Evolutionary conservation across 495 filamentous ascomycete species (phyloP), one percentile per base, ranked within the genome.

Genomic region (Thermochaetoides thermophila): DNA sequence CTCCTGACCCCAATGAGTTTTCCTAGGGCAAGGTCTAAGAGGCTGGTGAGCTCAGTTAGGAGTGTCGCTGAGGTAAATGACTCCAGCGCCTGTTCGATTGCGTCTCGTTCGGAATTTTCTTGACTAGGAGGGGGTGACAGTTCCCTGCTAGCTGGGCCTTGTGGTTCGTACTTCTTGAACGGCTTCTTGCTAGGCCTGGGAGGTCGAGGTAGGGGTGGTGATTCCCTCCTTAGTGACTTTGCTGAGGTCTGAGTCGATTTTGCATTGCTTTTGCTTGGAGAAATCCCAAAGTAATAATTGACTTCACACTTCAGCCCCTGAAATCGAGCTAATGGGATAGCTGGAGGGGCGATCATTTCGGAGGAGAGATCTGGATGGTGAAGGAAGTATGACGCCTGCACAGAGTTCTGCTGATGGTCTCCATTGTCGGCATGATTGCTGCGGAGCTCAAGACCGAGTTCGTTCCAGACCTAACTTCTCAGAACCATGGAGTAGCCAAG

Each of bases 11-110:
- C 58, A 11, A 58, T 38, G 5, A 50, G 48, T 35, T 46, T 45
- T 1, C 43, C 37, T 38, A 64, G 38, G 3, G 51, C 57, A 23
- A 45, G 39, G 22, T 61, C 47, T n/a, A 58, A 34, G 7, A 63
- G 32, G 10, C 15, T 13, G 3, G 42, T 27, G 44, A 52, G 49
- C 14, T 42, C 52, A 23, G n/a, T n/a, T n/a, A n/a, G n/a, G n/a
- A n/a, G n/a, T n/a, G n/a, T n/a, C n/a, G n/a, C n/a, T n/a, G n/a
- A n/a, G n/a, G 40, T 34, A 46, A 33, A 17, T 16, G 32, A 34
- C 18, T 32, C 10, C 15, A 14, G 24, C 15, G 11, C 5, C 25
- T 25, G 13, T 1, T n/a, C 8, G n/a, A 8, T 11, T 17, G 19
- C 17, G 21, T 24, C 21, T 24, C 11, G 6, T 11, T 24, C 21